Evolutionary conservation across 2,329 filamentous ascomycete species (phyloP).

Genomic region (Beauveria scarabaeidicola): DNA sequence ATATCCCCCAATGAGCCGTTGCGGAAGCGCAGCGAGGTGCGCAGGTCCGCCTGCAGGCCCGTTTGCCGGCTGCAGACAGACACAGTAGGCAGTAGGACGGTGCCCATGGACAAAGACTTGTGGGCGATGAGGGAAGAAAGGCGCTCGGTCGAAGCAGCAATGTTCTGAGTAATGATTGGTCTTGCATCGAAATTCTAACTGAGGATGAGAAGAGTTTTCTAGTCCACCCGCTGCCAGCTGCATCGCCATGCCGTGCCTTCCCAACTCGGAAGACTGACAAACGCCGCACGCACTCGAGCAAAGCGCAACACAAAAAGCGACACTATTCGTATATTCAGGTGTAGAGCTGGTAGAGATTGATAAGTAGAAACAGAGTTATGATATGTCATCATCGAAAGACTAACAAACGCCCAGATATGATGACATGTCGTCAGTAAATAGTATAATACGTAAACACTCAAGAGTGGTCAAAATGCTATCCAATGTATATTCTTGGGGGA

Average conservation of each 20-base stretch:
- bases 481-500: background rate
- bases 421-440: background rate
- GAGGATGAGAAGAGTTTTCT: background rate
- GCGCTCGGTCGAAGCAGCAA: background rate
- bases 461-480: background rate
- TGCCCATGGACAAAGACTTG: background rate
- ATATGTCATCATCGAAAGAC: background rate
- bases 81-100: conserved; percentile 17
- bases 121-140: background rate
- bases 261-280: background rate
- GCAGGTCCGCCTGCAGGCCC: conserved; percentile 18
- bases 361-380: background rate
- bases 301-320: background rate
- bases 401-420: conserved; percentile 1
- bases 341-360: background rate
- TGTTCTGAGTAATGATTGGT: background rate
- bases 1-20: conserved; percentile 10
- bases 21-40: conserved; percentile 20
- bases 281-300: background rate
- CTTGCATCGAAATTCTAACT: background rate
- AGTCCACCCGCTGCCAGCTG: background rate
- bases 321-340: background rate
- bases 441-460: background rate
- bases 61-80: conserved; percentile 16
- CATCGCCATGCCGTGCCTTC: background rate